Conservation (phyloP, 164 flowering plant species). For the Umbilicus rupestris region DNA sequence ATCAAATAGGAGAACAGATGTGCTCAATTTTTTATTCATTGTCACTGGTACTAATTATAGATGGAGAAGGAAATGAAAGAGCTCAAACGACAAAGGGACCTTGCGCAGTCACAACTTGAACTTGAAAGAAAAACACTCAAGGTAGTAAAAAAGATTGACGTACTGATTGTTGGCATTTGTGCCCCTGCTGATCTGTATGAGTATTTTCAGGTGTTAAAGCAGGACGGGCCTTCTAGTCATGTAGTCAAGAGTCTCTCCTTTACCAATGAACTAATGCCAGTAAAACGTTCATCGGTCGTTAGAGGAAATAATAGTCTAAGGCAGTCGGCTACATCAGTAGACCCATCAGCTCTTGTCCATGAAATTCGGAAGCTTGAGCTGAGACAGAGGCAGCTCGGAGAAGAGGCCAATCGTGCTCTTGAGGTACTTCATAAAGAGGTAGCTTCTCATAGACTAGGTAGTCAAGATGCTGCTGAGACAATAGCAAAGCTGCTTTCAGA, state of each 20-base stretch:
- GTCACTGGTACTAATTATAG: conserved; percentile 22
- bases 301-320: conserved; percentile 20
- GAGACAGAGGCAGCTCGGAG: conserved; percentile 65
- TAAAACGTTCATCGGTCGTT: conserved; percentile 13
- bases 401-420: conserved; percentile 74
- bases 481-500: conserved; percentile 63
- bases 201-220: conserved; percentile 32
- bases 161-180: background rate
- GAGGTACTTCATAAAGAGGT: conserved; percentile 77
- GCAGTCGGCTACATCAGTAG: conserved; percentile 42
- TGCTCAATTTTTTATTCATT: background rate
- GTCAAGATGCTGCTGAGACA: conserved; percentile 47
- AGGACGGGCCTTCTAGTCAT: conserved; percentile 39
- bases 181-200: background rate
- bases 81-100: conserved; percentile 70
- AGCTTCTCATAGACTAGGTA: conserved; percentile 48
- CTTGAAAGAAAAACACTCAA: conserved; percentile 37
- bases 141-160: conserved; percentile 33
- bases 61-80: conserved; percentile 72
- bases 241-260: conserved; percentile 56
- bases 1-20: background rate
- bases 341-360: conserved; percentile 53
- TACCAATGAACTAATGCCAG: conserved; percentile 16
- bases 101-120: conserved; percentile 60
- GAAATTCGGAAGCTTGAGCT: conserved; percentile 75